Evolutionary conservation across 2,329 filamentous ascomycete species (phyloP).

Genomic region (Xylariaceae sp.): DNA sequence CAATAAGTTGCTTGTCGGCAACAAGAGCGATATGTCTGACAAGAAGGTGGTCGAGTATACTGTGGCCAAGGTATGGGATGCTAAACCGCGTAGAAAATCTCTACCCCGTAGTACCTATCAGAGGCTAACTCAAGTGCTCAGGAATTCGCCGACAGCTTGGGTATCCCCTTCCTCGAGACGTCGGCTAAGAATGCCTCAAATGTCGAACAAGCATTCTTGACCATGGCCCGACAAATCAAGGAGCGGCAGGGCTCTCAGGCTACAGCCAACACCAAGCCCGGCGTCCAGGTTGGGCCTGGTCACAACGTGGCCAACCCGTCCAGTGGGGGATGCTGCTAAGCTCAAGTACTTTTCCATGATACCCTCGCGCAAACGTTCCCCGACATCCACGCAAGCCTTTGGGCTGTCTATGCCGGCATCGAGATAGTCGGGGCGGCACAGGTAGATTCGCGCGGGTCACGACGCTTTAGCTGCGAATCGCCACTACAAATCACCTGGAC

Average conservation of each 20-base stretch:
- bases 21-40: conserved; percentile 99
- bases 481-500: conserved; percentile 14
- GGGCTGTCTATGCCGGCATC: conserved; percentile 25
- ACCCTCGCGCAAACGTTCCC: conserved; percentile 23
- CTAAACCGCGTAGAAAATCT: background rate
- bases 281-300: conserved; percentile 90
- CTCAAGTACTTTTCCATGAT: conserved; percentile 23
- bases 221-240: conserved; percentile 99
- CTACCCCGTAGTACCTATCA: background rate
- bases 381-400: conserved; percentile 22
- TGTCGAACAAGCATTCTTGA: conserved; percentile 99
- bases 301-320: conserved; percentile 87
- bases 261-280: conserved; percentile 96
- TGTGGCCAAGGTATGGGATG: conserved; percentile 77
- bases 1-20: conserved; percentile 98
- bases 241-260: conserved; percentile 97
- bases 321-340: conserved; percentile 85
- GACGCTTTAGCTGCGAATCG: conserved; percentile 13
- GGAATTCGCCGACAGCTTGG: conserved; percentile 98
- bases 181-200: conserved; percentile 99
- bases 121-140: conserved; percentile 37
- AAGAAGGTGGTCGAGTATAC: conserved; percentile 99
- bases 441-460: conserved; percentile 21
- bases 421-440: conserved; percentile 24
- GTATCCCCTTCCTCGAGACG: conserved; percentile 98